Conservation (phyloP, 2,329 filamentous ascomycete species). For the Trichoderma sp. region DNA sequence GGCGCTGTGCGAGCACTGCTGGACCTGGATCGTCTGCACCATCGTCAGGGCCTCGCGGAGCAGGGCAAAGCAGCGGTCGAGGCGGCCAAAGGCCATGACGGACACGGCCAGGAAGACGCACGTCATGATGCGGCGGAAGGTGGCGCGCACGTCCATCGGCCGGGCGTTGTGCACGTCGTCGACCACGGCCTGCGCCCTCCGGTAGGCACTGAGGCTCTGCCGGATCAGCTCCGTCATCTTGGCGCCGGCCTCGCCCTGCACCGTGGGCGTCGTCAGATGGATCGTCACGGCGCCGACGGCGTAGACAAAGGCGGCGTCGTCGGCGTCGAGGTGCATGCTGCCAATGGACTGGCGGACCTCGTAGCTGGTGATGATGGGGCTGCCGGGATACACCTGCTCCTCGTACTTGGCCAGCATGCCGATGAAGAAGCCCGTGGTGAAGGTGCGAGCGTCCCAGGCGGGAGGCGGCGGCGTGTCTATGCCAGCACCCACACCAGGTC, state of each 20-base stretch:
- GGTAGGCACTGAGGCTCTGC: slow-evolving; percentile 31
- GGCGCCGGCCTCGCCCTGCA: slow-evolving; percentile 34
- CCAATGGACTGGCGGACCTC: slow-evolving; percentile 38
- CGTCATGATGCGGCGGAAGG: slow-evolving; percentile 50
- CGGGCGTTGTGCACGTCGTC: slow-evolving; percentile 38
- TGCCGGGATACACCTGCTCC: slow-evolving; percentile 42
- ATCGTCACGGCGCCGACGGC: slow-evolving; percentile 42
- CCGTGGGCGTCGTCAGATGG: slow-evolving; percentile 38
- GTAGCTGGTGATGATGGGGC: slow-evolving; percentile 37
- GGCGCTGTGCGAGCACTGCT: slow-evolving; percentile 39
- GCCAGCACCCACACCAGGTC: neutral
- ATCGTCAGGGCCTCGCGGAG: slow-evolving; percentile 51
- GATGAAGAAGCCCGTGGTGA: slow-evolving; percentile 39
- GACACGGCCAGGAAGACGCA: slow-evolving; percentile 54
- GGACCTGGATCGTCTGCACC: slow-evolving; percentile 47
- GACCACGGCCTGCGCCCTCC: slow-evolving; percentile 33
- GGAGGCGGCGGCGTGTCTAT: neutral
- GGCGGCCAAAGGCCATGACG: slow-evolving; percentile 49
- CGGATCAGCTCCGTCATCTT: slow-evolving; percentile 37
- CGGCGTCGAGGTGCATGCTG: slow-evolving; percentile 37
- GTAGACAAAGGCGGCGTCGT: slow-evolving; percentile 42
- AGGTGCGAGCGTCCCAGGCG: slow-evolving; percentile 19
- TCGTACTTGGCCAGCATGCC: slow-evolving; percentile 39
- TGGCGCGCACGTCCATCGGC: slow-evolving; percentile 42
- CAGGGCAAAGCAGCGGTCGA: slow-evolving; percentile 50